phyloP scores from a whole-genome alignment of 23 red algal species.

The Gracilaria vermiculophylla region DNA sequence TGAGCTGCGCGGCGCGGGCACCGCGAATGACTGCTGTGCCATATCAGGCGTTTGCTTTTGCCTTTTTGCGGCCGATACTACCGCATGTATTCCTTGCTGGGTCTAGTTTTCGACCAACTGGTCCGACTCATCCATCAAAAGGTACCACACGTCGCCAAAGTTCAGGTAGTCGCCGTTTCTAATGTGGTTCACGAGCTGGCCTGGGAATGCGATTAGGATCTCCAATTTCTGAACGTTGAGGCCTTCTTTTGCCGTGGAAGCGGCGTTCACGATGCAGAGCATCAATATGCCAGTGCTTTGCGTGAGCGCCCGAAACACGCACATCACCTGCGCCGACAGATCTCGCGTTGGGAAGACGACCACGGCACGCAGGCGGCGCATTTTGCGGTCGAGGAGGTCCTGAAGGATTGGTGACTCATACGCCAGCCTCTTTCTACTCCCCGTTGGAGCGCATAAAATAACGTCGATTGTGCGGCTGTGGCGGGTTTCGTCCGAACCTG shows the following conservation, averaged over 20 bases:
- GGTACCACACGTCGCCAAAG: constrained; percentile 62
- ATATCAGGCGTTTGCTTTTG: not conserved
- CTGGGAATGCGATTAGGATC: constrained; percentile 85
- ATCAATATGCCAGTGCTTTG: not conserved
- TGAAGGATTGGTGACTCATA: constrained; percentile 89
- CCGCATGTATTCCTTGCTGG: constrained; percentile 58
- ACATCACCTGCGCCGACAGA: constrained; percentile 66
- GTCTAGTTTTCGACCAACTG: constrained; percentile 77
- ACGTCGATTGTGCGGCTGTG: constrained; percentile 62
- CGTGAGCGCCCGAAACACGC: constrained; percentile 49
- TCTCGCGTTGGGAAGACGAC: constrained; percentile 88
- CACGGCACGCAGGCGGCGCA: constrained; percentile 70
- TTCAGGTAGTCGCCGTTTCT: constrained; percentile 29
- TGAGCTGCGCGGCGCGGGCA: not conserved
- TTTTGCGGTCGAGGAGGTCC: not conserved
- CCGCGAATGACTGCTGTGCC: no score
- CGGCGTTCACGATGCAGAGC: not conserved
- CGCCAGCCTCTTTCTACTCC: constrained; percentile 94
- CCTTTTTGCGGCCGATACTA: constrained; percentile 34
- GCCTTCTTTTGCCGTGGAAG: constrained; percentile 42
- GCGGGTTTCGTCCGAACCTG: no score
- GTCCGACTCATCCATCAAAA: constrained; percentile 96
- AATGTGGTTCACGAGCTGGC: constrained; percentile 81
- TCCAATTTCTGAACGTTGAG: constrained; percentile 5
- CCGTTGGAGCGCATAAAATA: constrained; percentile 86